Evolutionary conservation across 768 basidiomycete species (phyloP), one percentile per base, ranked within the genome.

Genomic region (Boletus pseudo-olivaceus): DNA sequence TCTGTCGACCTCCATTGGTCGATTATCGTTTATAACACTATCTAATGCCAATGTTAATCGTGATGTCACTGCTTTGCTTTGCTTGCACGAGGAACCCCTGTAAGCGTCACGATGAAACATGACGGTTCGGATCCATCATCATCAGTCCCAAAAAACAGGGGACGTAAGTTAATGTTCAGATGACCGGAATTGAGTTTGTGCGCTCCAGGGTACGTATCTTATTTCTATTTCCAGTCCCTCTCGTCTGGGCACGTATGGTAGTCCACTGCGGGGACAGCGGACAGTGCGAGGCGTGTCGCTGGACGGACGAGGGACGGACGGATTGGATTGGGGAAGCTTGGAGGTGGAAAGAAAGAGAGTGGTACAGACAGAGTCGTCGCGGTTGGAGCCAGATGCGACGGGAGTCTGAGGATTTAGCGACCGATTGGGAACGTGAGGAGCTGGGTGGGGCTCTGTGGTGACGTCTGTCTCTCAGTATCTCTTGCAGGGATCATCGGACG

Each of bases 91-190:
- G 23, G 11, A 48, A 20, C 42, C 42, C 34, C 17, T 39, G 38
- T n/a, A 20, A 29, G 29, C 49, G 17, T 48, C 44, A 23, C 29
- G 52, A 39, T 15, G 52, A 19, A 40, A 26, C 51, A 33, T 20
- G 19, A 49, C 51, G 45, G 54, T 34, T 48, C 59, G 56, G 54
- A 67, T 51, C 55, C 53, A 12, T 23, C 23, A 62, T 57, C 49
- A 26, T 29, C 30, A 9, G 10, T 20, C 3, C 11, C 41, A 48
- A 46, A 46, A 48, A 26, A 19, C 33, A 33, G 35, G 20, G 35
- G 33, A 27, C 33, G 10, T 4, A 48, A 37, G 29, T 54, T 53
- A 54, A 51, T 59, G 53, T 67, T 56, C 51, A 26, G 51, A 32
- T 47, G 14, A 37, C 49, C 8, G 5, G 15, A 53, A 43, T 56